phyloP scores from a whole-genome alignment of 2,329 filamentous ascomycete genomes.

The Penicillium crustosum region DNA sequence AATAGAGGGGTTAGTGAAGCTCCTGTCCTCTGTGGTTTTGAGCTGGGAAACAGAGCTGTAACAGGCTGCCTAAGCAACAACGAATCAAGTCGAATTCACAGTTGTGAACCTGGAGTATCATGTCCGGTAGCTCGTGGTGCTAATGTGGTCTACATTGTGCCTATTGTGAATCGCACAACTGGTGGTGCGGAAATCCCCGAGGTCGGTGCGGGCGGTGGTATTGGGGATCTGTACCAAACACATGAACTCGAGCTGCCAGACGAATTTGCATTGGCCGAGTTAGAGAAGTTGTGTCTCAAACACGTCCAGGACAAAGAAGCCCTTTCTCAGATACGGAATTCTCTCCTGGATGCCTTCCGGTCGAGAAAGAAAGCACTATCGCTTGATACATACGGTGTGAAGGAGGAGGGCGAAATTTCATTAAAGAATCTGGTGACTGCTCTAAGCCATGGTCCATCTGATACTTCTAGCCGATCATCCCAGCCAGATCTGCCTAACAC shows the following conservation, averaged over 20 bases:
- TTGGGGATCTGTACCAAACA: constrained; percentile 68
- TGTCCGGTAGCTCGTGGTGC: constrained; percentile 47
- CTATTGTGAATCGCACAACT: constrained; percentile 64
- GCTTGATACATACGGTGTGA: constrained; percentile 40
- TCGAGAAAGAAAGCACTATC: constrained; percentile 38
- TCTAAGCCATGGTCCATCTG: constrained; percentile 27
- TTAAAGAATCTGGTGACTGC: constrained; percentile 37
- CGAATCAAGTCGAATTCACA: constrained; percentile 69
- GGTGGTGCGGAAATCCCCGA: constrained; percentile 68
- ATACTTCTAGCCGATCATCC: neutral
- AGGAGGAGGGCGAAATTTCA: constrained; percentile 39
- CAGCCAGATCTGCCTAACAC: constrained; percentile 26
- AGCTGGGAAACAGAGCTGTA: constrained; percentile 69
- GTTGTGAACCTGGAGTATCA: constrained; percentile 69
- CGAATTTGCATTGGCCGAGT: constrained; percentile 48
- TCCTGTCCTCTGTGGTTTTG: constrained; percentile 69
- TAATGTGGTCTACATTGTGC: constrained; percentile 71
- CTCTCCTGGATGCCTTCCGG: constrained; percentile 33
- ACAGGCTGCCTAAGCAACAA: constrained; percentile 70
- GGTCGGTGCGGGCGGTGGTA: constrained; percentile 74
- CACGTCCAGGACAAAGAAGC: constrained; percentile 33
- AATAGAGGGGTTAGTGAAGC: constrained; percentile 56
- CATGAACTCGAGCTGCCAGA: constrained; percentile 64
- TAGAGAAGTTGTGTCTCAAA: constrained; percentile 54
- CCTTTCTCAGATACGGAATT: constrained; percentile 31